A percentile compares a stretch with the other conserved stretches of the same genome.
phyloP scores from a whole-genome alignment of 495 filamentous ascomycete species.

The Penicillium crystallinum region DNA sequence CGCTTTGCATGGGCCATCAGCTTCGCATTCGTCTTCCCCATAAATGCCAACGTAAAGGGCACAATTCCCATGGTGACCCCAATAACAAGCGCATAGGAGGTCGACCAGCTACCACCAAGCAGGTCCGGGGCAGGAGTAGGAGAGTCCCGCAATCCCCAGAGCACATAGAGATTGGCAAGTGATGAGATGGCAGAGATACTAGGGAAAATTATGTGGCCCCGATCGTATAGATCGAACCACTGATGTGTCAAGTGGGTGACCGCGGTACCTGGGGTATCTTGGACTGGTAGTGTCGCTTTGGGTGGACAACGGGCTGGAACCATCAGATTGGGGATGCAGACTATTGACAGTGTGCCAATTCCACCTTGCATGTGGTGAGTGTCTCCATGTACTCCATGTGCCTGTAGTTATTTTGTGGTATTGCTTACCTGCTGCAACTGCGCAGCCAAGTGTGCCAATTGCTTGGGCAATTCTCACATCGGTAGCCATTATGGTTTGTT shows the following conservation, averaged over 20 bases:
- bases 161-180: slow-evolving; percentile 27
- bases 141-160: slow-evolving; percentile 18
- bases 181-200: slow-evolving; percentile 14
- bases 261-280: slow-evolving; percentile 14
- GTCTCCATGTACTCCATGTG: not conserved
- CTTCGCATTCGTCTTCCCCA: slow-evolving; percentile 20
- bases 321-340: slow-evolving; percentile 23
- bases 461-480: slow-evolving; percentile 20
- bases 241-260: slow-evolving; percentile 23
- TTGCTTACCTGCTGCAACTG: slow-evolving; percentile 19
- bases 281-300: slow-evolving; percentile 4
- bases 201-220: slow-evolving; percentile 23
- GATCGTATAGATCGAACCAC: slow-evolving; percentile 28
- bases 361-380: slow-evolving; percentile 14
- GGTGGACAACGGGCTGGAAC: slow-evolving; percentile 17
- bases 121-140: slow-evolving; percentile 1
- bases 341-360: slow-evolving; percentile 18
- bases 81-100: slow-evolving; percentile 20
- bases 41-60: slow-evolving; percentile 28
- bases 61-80: slow-evolving; percentile 25
- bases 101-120: slow-evolving; percentile 10
- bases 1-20: slow-evolving; percentile 22
- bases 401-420: not conserved
- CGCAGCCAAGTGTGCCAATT: slow-evolving; percentile 25
- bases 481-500: not conserved